Conservation (phyloP, 306 rosid genomes). For the Herpetospermum pedunculosum region DNA sequence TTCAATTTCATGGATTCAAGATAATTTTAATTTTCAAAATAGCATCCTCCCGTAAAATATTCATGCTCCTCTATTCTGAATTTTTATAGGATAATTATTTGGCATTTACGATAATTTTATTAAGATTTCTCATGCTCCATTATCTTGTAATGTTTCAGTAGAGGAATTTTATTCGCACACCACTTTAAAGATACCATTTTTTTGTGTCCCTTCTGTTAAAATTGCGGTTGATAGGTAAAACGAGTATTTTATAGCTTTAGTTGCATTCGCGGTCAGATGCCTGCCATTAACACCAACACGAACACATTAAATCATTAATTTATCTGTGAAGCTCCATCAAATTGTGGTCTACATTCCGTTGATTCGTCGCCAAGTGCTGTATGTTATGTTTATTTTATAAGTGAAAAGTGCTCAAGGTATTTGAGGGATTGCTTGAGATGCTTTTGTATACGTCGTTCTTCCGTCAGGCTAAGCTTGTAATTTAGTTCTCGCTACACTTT, state of each 20-base stretch:
- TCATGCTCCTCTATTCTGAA: background rate
- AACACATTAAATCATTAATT: no score
- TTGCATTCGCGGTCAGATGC: background rate
- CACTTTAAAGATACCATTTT: no score
- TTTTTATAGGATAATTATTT: no score
- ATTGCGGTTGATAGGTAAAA: background rate
- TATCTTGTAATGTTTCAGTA: no score
- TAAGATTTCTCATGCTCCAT: background rate
- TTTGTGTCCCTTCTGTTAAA: background rate
- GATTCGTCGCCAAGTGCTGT: background rate
- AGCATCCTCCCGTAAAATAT: background rate
- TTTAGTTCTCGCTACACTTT: background rate
- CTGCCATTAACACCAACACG: no score
- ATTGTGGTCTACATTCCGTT: no score
- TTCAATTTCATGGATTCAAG: no score
- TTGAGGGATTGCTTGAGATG: background rate
- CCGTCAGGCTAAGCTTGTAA: background rate
- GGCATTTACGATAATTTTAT: background rate
- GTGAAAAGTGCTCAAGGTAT: no score
- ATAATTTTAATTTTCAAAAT: background rate
- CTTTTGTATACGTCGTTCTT: background rate
- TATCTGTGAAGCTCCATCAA: background rate
- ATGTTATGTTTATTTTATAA: background rate
- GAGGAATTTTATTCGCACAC: background rate
- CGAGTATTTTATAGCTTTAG: no score